These are phyloP conservation scores for Dactylellina leptospora DNA, from an alignment of 2,329 filamentous ascomycete species.

Conservation along the genomic window DNA sequence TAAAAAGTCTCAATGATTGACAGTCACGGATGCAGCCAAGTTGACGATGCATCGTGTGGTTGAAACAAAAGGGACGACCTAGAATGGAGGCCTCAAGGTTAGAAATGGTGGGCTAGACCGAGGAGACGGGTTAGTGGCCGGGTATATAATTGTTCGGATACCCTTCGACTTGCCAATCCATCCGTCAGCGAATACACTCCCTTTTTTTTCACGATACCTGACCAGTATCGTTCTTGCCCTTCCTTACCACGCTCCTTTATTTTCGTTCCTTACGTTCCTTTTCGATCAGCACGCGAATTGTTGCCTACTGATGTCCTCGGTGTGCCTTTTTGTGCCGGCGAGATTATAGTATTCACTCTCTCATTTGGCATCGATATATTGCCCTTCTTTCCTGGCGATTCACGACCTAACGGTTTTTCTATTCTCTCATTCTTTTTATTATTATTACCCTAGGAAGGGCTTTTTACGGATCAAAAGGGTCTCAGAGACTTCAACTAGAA, in stretches of 20 bases:
- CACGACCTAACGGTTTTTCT: constrained; percentile 2
- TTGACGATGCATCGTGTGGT: too few relatives aligned
- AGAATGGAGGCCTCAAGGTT: too few relatives aligned
- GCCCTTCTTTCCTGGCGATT: not conserved
- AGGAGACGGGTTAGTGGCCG: constrained; percentile 6
- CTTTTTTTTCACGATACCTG: constrained; percentile 36
- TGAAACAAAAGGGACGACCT: not conserved
- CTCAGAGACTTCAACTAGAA: too few relatives aligned
- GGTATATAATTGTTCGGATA: constrained; percentile 35
- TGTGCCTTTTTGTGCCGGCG: not conserved
- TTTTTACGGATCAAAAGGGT: too few relatives aligned
- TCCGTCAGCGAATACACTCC: too few relatives aligned
- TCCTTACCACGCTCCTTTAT: constrained; percentile 6
- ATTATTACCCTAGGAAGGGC: not conserved
- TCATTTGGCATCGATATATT: not conserved
- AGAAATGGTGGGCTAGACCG: constrained; percentile 18
- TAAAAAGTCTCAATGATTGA: too few relatives aligned
- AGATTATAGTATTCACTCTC: too few relatives aligned
- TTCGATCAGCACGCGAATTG: not conserved
- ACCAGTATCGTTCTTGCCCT: constrained; percentile 19
- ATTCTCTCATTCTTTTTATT: constrained; percentile 10
- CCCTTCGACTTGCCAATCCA: constrained; percentile 1
- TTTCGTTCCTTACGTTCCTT: constrained; percentile 6
- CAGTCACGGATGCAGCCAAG: too few relatives aligned
- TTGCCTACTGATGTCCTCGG: not conserved